A percentile compares a stretch with the other conserved stretches of the same genome.
phyloP scores from a whole-genome alignment of 1,284 basidiomycete species.

The Cutaneotrichosporon mucoides region DNA sequence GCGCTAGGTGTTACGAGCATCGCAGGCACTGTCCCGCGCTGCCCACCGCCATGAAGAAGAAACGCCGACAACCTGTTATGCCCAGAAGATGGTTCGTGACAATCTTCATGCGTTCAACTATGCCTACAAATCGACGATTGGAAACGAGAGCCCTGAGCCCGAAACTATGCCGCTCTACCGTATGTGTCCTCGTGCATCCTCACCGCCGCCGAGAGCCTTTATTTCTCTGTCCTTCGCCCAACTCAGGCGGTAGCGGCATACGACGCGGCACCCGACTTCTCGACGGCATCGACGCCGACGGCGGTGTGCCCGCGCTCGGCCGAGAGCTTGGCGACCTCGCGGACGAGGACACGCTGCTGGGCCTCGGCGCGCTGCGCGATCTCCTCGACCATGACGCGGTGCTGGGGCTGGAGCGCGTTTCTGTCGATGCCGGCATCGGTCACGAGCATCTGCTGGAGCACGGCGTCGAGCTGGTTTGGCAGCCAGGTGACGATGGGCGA shows the following conservation, averaged over 20 bases:
- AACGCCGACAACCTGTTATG: too few relatives aligned
- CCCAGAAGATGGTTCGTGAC: too few relatives aligned
- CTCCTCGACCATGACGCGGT: constrained; percentile 18
- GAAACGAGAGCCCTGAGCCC: neutral
- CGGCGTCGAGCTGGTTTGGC: constrained; percentile 22
- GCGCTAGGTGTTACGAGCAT: too few relatives aligned
- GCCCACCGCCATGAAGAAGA: too few relatives aligned
- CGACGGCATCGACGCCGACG: constrained; percentile 6
- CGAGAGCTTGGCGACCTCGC: constrained; percentile 15
- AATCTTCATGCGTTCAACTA: neutral
- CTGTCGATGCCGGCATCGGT: constrained; percentile 15
- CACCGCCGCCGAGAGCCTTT: neutral
- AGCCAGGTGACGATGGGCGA: constrained; percentile 20
- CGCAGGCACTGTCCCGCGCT: too few relatives aligned
- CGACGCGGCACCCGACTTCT: neutral
- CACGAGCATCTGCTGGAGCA: constrained; percentile 12
- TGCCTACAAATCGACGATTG: constrained; percentile 1
- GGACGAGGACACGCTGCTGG: constrained; percentile 20
- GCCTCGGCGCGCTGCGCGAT: constrained; percentile 19
- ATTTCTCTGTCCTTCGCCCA: neutral
- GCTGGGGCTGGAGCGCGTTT: constrained; percentile 12
- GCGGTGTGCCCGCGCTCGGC: constrained; percentile 9
- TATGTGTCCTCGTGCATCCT: neutral
- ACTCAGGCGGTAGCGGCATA: neutral
- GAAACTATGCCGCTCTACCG: neutral